Base-by-base conservation (phyloP, 768 basidiomycete species). In the Suillus americanus region DNA sequence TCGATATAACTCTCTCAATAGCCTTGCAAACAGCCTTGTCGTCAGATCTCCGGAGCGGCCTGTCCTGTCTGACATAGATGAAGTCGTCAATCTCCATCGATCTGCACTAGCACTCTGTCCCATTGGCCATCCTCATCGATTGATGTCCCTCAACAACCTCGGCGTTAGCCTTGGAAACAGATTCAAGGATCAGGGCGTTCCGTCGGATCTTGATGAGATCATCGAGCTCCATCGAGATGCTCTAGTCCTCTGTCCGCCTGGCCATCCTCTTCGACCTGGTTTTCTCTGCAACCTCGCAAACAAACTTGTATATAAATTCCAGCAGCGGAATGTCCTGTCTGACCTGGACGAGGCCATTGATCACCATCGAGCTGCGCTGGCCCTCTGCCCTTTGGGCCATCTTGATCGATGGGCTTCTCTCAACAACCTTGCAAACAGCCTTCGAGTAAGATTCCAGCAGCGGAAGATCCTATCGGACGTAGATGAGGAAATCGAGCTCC, bases 131-230 rank as follows among this genome's bases (percentile, higher is more conserved):
- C 28, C 60, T 48, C 66, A 70, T 55, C 66, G 62, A 33, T 64
- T 66, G n/a, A n/a, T 38, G 35, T 48, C 60, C 20, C 62, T 65
- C 35, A 62, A 66, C 43, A 38, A 50, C 6, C 73, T 75, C n/a
- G 66, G 67, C 2, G 66, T 64, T 28, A 64, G 63, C 43, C 74
- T 75, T 46, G 41, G 69, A 8, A 55, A 67, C 8, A 72, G 71
- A 48, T 75, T 71, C 25, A 60, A 66, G 10, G 66, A 71, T 35
- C 51, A 28, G 0, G 74, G 74, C 0, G 59, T 72, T 48, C 71
- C 68, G 60, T 63, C 67, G 14, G 72, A 74, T 45, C 69, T 74
- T 20, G 71, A 75, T 13, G 67, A 68, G 53, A 69, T 69, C 9
- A 43, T 63, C 14, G 14, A 69, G 30, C 60, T 66, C 54, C 75